Evolutionary conservation across 2,329 filamentous ascomycete genomes (phyloP).

Genomic region (Metarhizium anisopliae): DNA sequence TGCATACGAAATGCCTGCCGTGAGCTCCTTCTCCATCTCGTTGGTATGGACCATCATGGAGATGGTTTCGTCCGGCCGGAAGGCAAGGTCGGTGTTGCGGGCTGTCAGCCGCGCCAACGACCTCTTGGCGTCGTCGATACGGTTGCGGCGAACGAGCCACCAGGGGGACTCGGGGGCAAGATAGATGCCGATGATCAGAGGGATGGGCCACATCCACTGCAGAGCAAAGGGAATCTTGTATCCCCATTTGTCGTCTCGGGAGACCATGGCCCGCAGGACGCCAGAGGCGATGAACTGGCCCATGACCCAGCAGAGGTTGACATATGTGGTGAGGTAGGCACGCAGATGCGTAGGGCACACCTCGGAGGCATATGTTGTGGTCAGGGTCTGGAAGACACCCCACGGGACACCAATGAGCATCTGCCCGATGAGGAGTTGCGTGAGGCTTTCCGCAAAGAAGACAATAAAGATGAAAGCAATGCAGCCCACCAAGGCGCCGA

Average conservation of each 20-base stretch:
- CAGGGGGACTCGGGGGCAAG: constrained; percentile 42
- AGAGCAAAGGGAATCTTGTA: constrained; percentile 40
- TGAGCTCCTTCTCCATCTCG: constrained; percentile 32
- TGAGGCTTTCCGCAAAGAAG: constrained; percentile 34
- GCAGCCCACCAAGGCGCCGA: constrained; percentile 30
- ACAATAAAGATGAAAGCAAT: constrained; percentile 37
- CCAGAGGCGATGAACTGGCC: constrained; percentile 37
- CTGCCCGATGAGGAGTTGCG: constrained; percentile 34
- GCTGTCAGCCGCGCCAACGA: constrained; percentile 30
- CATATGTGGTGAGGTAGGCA: constrained; percentile 38
- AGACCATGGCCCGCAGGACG: constrained; percentile 30
- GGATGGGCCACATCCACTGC: constrained; percentile 40
- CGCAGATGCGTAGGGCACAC: constrained; percentile 35
- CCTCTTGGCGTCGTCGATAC: constrained; percentile 27
- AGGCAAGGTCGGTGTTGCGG: constrained; percentile 23
- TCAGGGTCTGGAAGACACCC: constrained; percentile 37
- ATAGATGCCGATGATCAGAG: constrained; percentile 31
- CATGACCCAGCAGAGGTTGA: constrained; percentile 41
- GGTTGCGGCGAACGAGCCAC: constrained; percentile 36
- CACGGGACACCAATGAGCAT: constrained; percentile 38
- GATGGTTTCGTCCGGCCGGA: constrained; percentile 34
- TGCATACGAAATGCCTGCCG: constrained; percentile 30
- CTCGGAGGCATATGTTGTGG: constrained; percentile 39
- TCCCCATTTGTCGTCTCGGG: constrained; percentile 29
- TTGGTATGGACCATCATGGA: constrained; percentile 44